These are phyloP conservation scores for Cucurbita pepo DNA, from an alignment of 306 rosid genomes.

Conservation along the genomic window DNA sequence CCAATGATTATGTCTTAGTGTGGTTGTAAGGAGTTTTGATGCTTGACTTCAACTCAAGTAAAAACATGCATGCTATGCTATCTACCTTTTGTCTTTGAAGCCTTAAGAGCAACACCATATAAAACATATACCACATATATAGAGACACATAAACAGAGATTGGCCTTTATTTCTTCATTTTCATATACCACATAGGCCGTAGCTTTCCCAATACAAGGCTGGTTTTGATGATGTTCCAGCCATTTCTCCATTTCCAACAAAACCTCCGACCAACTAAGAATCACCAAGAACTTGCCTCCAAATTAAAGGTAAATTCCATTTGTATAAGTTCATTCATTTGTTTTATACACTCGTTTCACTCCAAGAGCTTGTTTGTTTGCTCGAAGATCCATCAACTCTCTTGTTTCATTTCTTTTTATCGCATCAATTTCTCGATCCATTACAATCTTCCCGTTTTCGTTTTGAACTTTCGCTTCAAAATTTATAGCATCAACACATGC, in stretches of 20 bases:
- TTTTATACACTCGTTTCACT: background rate
- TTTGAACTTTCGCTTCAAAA: no score
- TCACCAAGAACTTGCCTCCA: no score
- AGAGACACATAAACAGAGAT: background rate
- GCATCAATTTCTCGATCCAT: no score
- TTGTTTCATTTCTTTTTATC: no score
- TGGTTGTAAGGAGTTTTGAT: slow-evolving; percentile 30
- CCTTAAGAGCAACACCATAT: background rate
- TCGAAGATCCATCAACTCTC: background rate
- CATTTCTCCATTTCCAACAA: no score
- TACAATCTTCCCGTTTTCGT: no score
- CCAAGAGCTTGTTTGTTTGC: background rate
- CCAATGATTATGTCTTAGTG: slow-evolving; percentile 54
- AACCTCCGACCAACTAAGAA: no score
- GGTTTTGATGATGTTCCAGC: no score
- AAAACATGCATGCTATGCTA: background rate
- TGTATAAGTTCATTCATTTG: background rate
- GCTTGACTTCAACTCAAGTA: slow-evolving; percentile 39
- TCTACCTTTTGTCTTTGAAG: background rate
- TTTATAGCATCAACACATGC: no score
- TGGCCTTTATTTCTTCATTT: background rate
- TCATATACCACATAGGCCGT: no score
- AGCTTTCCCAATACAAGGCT: no score
- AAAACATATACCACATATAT: background rate
- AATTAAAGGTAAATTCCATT: no score